A percentile compares a stretch with the other conserved stretches of the same genome.
These are phyloP conservation scores for Trichoderma erinaceum DNA, from an alignment of 495 filamentous ascomycete species.

Conservation along the genomic window DNA sequence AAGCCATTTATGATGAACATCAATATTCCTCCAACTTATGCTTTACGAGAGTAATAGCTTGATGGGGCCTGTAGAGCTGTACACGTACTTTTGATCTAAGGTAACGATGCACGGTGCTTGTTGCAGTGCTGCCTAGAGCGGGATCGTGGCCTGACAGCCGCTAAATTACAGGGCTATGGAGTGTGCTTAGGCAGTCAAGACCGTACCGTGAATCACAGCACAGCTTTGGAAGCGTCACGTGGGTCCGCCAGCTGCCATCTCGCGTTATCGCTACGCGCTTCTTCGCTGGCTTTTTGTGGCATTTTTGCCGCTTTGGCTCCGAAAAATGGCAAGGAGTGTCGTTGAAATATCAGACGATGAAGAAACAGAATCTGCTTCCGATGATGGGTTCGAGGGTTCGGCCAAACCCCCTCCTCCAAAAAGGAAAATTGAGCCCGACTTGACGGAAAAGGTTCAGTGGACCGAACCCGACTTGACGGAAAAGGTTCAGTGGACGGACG, in stretches of 20 bases:
- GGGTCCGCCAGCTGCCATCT: neutral
- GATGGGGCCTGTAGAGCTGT: too few species aligned
- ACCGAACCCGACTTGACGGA: constrained; percentile 27
- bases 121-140: too few species aligned
- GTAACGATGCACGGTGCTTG: too few species aligned
- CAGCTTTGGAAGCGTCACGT: neutral
- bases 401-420: neutral
- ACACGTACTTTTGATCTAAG: too few species aligned
- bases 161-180: neutral
- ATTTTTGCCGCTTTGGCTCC: neutral
- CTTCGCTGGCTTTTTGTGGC: neutral
- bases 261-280: neutral
- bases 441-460: constrained; percentile 35
- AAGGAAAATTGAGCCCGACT: constrained; percentile 22
- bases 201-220: neutral
- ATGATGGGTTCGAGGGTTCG: constrained; percentile 1
- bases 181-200: neutral
- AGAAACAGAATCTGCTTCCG: neutral
- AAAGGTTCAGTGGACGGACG: constrained; percentile 38
- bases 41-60: too few species aligned
- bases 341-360: constrained; percentile 8
- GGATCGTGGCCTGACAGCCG: too few species aligned
- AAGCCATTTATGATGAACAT: too few species aligned
- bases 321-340: neutral
- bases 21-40: too few species aligned